Evolutionary conservation across 345 rosid genomes (phyloP), one percentile per base, ranked within the genome.

Genomic region (Salix viminalis): DNA sequence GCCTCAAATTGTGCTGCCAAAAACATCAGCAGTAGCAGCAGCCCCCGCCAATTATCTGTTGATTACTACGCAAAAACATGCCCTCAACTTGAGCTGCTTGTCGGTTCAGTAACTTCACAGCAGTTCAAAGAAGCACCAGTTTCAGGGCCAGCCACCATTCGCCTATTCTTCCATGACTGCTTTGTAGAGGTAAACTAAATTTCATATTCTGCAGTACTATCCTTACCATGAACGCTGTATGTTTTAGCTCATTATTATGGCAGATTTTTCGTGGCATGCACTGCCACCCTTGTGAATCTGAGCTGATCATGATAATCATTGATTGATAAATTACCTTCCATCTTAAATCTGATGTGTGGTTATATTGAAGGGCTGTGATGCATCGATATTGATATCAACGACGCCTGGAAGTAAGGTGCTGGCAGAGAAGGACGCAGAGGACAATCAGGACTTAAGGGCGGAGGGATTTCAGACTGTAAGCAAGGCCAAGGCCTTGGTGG

Each of bases 161-260:
- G 94, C 37, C 92, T 94, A 68, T 90, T 92, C 88, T 94, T 94
- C 88, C 98, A 94, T 19, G 98, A 94, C 87, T 94, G 98, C 89
- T 94, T 94, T 69, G 90, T 94, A 32, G 91, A 90, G 79, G 97
- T 94, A 76, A 79, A 26, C n/a, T 58, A 10, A 42, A 65, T 4
- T 65, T 12, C 61, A 15, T 67, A 16, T 28, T 24, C 15, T 4
- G 15, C 15, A 50, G 66, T 4, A 32, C 5, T 32, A 28, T 32
- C 12, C 34, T 44, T 71, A 72, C 42, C 79, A 67, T 66, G 73
- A 81, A 75, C 70, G 67, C 61, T 58, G 4, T 58, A 3, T 61
- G 58, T 71, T 15, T 62, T 71, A 36, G 54, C 68, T 13, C 4
- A 18, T 65, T 12, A 8, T 56, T 23, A 1, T 9, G 62, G 26